Evolutionary conservation across 306 rosid species (phyloP).

Genomic region (Delonix regia): DNA sequence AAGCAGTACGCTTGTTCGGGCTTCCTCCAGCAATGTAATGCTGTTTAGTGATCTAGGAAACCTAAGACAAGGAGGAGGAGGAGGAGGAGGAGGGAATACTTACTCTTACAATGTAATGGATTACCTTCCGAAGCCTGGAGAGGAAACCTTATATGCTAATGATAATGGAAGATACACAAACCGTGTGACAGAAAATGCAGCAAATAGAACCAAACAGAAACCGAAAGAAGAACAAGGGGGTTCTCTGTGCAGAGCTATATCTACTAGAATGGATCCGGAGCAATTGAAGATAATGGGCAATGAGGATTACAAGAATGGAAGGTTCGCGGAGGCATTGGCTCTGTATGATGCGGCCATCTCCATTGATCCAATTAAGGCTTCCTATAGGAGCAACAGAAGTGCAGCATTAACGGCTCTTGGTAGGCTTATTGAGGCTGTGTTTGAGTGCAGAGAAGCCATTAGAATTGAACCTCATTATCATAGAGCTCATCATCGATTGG

Average conservation of each 20-base stretch:
- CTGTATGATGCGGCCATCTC: conserved; percentile 86
- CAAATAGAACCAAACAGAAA: conserved; percentile 18
- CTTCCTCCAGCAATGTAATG: conserved; percentile 89
- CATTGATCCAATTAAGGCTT: conserved; percentile 78
- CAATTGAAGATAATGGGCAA: conserved; percentile 86
- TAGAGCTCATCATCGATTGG: conserved; percentile 88
- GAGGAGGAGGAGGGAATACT: conserved; percentile 1
- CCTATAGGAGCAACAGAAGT: conserved; percentile 86
- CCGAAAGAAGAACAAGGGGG: conserved; percentile 30
- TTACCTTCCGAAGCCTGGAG: conserved; percentile 45
- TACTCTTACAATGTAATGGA: conserved; percentile 41
- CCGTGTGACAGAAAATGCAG: conserved; percentile 27
- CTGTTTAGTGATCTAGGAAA: conserved; percentile 74
- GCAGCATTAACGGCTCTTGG: conserved; percentile 90
- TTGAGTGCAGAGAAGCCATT: conserved; percentile 92
- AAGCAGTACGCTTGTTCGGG: conserved; percentile 61
- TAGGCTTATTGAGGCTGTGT: conserved; percentile 75
- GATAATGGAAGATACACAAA: conserved; percentile 37
- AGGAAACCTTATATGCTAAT: conserved; percentile 25
- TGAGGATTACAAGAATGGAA: conserved; percentile 88
- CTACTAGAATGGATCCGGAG: conserved; percentile 92
- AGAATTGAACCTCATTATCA: conserved; percentile 81
- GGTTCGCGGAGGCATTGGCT: conserved; percentile 84
- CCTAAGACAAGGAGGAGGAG: conserved; percentile 54
- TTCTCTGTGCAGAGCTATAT: conserved; percentile 73